Conservation (phyloP, 2,329 filamentous ascomycete genomes). For the Colletotrichum sublineola region DNA sequence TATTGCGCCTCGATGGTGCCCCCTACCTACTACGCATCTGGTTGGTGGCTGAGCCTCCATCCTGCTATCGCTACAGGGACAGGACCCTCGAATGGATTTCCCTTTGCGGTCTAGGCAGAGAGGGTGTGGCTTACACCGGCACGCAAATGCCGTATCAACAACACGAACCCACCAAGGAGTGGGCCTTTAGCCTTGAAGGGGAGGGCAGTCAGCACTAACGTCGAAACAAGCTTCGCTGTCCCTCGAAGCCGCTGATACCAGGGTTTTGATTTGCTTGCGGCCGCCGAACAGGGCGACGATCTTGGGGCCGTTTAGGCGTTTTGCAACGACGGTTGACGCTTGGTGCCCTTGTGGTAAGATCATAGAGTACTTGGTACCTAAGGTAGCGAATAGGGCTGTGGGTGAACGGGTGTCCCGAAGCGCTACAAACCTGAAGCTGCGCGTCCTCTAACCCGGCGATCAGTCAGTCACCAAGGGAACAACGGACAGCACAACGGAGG, state of each 20-base stretch:
- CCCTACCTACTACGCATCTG: neutral
- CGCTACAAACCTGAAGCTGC: neutral
- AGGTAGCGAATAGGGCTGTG: neutral
- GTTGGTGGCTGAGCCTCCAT: neutral
- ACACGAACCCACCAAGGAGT: neutral
- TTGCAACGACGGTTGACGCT: neutral
- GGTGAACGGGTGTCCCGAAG: neutral
- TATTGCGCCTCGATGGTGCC: neutral
- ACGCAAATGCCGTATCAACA: slow-evolving; percentile 19
- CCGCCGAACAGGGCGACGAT: neutral
- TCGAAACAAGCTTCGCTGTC: slow-evolving; percentile 37
- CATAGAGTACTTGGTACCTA: too few species aligned
- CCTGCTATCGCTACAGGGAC: too few species aligned
- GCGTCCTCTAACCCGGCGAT: neutral
- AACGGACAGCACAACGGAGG: neutral
- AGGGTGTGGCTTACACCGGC: slow-evolving; percentile 2
- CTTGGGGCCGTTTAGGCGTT: neutral
- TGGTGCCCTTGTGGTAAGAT: neutral
- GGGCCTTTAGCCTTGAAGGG: neutral
- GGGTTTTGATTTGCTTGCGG: neutral
- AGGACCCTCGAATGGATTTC: slow-evolving; percentile 7
- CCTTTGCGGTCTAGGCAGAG: neutral
- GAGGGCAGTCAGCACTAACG: slow-evolving; percentile 19
- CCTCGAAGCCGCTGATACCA: neutral
- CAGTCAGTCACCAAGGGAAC: neutral